Evolutionary conservation across 2,329 filamentous ascomycete genomes (phyloP).

Genomic region (Apiospora saccharicola): DNA sequence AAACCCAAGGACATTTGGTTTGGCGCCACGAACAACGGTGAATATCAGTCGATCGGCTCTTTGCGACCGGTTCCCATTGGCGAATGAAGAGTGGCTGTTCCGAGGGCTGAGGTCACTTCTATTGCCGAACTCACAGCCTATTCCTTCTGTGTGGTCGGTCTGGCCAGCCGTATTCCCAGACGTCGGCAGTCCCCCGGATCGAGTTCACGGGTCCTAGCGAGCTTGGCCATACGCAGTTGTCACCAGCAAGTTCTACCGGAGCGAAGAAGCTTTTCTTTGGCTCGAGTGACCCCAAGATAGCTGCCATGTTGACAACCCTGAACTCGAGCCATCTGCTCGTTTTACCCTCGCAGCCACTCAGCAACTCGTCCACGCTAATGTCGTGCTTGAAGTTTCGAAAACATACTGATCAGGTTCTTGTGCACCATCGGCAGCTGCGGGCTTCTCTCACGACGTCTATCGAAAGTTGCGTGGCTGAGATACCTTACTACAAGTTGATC

Average conservation of each 20-base stretch:
- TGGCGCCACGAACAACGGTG: background rate
- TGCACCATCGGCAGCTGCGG: background rate
- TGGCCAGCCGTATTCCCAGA: background rate
- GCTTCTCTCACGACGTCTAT: background rate
- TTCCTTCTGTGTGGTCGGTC: background rate
- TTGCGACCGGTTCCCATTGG: background rate
- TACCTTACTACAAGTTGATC: background rate
- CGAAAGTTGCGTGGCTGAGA: background rate
- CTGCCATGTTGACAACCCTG: background rate
- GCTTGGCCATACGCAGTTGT: too few species aligned
- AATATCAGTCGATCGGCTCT: background rate
- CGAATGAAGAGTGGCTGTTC: background rate
- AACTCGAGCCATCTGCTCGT: background rate
- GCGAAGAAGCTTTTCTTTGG: background rate
- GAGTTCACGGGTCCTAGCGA: background rate
- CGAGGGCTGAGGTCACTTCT: background rate
- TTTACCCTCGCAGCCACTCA: background rate
- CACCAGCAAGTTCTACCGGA: background rate
- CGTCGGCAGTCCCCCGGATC: background rate
- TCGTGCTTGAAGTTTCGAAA: background rate
- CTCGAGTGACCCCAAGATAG: background rate
- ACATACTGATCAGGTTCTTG: background rate
- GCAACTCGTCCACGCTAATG: background rate
- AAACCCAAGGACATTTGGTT: background rate
- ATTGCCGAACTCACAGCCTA: background rate